phyloP scores from a whole-genome alignment of 2,329 filamentous ascomycete species.

The Talaromyces sp. region DNA sequence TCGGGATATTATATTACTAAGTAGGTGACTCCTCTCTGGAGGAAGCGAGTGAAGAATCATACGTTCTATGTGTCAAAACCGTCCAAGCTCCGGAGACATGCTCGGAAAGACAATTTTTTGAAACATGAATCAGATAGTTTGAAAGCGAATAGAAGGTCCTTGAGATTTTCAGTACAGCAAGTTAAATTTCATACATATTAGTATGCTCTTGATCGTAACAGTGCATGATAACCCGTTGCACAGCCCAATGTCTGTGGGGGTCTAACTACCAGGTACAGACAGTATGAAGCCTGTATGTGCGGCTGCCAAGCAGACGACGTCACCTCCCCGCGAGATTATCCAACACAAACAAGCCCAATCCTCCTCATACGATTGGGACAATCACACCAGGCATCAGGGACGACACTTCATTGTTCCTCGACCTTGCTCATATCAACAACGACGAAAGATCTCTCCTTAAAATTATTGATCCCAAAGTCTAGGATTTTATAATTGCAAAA shows the following conservation, averaged over 20 bases:
- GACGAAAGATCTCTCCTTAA: neutral
- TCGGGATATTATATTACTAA: neutral
- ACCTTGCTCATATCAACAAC: neutral
- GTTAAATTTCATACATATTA: too few relatives aligned
- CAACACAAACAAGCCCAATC: conserved; percentile 11
- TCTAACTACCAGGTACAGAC: neutral
- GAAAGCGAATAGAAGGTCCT: neutral
- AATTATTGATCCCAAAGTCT: too few relatives aligned
- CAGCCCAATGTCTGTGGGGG: neutral
- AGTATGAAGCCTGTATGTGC: conserved; percentile 1
- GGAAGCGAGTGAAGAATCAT: neutral
- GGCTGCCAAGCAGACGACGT: conserved; percentile 21
- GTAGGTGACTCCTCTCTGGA: neutral
- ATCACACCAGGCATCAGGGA: neutral
- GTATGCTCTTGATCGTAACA: neutral
- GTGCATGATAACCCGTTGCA: neutral
- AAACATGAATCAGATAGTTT: neutral
- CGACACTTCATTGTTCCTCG: neutral
- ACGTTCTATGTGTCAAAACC: neutral
- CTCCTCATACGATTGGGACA: neutral
- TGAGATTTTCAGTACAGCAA: too few relatives aligned
- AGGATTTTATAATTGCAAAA: too few relatives aligned
- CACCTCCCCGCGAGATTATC: conserved; percentile 14
- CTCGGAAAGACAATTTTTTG: neutral
- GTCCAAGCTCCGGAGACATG: neutral